phyloP scores from a whole-genome alignment of 2,329 filamentous ascomycete species.

The Juglanconis oblonga region DNA sequence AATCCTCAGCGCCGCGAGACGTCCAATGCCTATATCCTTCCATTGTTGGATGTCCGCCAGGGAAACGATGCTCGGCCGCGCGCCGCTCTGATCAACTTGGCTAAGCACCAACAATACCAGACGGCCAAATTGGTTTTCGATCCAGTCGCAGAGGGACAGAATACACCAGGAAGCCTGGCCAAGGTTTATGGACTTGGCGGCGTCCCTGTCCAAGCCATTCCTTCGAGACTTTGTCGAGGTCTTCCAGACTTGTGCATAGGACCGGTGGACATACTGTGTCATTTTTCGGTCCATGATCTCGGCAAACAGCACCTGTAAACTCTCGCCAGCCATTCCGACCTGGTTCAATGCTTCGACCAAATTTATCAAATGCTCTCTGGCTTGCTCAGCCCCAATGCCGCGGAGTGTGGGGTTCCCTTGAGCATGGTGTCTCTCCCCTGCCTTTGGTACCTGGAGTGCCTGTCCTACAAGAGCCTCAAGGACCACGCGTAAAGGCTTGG shows the following conservation, averaged over 20 bases:
- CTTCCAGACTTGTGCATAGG: slow-evolving; percentile 64
- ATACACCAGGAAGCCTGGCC: slow-evolving; percentile 53
- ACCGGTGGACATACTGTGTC: slow-evolving; percentile 57
- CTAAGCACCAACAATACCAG: slow-evolving; percentile 61
- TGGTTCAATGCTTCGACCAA: slow-evolving; percentile 58
- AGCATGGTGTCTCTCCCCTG: neutral
- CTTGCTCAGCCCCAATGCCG: neutral
- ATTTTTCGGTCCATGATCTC: slow-evolving; percentile 68
- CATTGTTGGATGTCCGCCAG: slow-evolving; percentile 63
- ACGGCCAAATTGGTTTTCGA: slow-evolving; percentile 64
- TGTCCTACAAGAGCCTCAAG: slow-evolving; percentile 50
- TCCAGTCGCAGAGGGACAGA: slow-evolving; percentile 60
- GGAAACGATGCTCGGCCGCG: slow-evolving; percentile 37
- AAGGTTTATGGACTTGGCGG: slow-evolving; percentile 23
- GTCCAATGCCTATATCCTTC: slow-evolving; percentile 66
- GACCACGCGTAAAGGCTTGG: slow-evolving; percentile 52
- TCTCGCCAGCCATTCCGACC: slow-evolving; percentile 67
- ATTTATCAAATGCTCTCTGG: slow-evolving; percentile 40
- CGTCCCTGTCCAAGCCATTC: slow-evolving; percentile 16
- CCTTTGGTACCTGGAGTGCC: slow-evolving; percentile 39
- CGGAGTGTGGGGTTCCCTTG: neutral
- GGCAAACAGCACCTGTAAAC: slow-evolving; percentile 68
- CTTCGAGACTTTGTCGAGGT: slow-evolving; percentile 23
- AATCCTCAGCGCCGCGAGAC: slow-evolving; percentile 67
- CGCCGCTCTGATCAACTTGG: slow-evolving; percentile 34